Percentiles rank a stretch among this genome's conserved stretches.
Evolutionary conservation across 2,329 filamentous ascomycete species (phyloP).

Genomic region (Macrophomina tecta): DNA sequence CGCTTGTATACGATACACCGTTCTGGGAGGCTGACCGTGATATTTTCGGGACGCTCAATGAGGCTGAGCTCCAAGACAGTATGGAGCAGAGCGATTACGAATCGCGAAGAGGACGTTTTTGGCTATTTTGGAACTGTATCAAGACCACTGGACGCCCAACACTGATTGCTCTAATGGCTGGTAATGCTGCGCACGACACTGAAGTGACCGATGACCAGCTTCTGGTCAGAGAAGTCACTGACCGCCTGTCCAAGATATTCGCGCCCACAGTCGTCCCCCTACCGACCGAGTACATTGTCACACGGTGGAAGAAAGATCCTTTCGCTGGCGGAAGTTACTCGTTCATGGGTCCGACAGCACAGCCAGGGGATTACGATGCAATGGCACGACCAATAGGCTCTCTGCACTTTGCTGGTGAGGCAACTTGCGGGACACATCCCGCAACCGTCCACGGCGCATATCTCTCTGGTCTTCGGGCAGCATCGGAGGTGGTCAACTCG

Average conservation of each 20-base stretch:
- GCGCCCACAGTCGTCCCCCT: slow-evolving; percentile 67
- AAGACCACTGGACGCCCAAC: slow-evolving; percentile 86
- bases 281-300: slow-evolving; percentile 86
- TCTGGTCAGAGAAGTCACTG: slow-evolving; percentile 80
- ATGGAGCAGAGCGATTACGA: slow-evolving; percentile 81
- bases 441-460: slow-evolving; percentile 98
- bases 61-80: slow-evolving; percentile 72
- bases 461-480: slow-evolving; percentile 87
- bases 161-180: slow-evolving; percentile 91
- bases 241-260: slow-evolving; percentile 79
- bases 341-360: slow-evolving; percentile 82
- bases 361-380: slow-evolving; percentile 85
- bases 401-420: slow-evolving; percentile 93
- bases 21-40: slow-evolving; percentile 93
- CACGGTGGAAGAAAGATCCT: slow-evolving; percentile 87
- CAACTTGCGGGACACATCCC: slow-evolving; percentile 93
- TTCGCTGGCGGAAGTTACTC: slow-evolving; percentile 97
- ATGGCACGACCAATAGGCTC: slow-evolving; percentile 88
- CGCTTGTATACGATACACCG: slow-evolving; percentile 83
- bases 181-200: slow-evolving; percentile 87
- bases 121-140: slow-evolving; percentile 96
- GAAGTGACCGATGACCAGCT: slow-evolving; percentile 77
- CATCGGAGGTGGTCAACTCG: slow-evolving; percentile 80
- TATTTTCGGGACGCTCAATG: slow-evolving; percentile 90
- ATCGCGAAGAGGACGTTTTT: slow-evolving; percentile 84